phyloP scores from a whole-genome alignment of 2,329 filamentous ascomycete species.

The Aureobasidium namibiae region DNA sequence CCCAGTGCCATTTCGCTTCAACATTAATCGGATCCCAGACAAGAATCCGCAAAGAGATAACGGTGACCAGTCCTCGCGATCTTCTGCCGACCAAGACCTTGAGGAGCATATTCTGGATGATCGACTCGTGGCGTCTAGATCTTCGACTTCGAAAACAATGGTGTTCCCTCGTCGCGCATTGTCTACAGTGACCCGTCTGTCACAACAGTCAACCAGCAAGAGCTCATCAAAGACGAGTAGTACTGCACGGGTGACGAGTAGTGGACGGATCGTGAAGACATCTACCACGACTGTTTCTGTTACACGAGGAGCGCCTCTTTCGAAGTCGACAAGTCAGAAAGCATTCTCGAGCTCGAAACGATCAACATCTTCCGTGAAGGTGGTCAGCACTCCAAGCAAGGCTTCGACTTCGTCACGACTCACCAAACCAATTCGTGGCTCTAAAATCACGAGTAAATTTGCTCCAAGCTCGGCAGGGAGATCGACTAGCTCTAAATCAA shows the following conservation, averaged over 20 bases:
- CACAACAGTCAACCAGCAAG: not conserved
- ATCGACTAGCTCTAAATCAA: not conserved
- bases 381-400: not conserved
- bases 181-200: not conserved
- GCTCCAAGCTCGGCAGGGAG: not conserved
- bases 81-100: not conserved
- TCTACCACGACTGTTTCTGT: not conserved
- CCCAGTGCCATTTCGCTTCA: not conserved
- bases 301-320: not conserved
- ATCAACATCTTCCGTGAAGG: not conserved
- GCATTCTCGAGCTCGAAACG: not conserved
- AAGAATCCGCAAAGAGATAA: not conserved
- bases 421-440: not conserved
- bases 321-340: not conserved
- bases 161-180: not conserved
- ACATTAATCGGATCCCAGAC: not conserved
- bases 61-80: not conserved
- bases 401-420: not conserved
- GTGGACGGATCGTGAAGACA: not conserved
- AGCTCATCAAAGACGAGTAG: not conserved
- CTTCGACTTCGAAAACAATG: not conserved
- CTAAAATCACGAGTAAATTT: not conserved
- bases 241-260: not conserved
- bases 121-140: not conserved
- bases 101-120: not conserved